A percentile compares a stretch with the other conserved stretches of the same genome.
These are phyloP conservation scores for Colletotrichum sp. DNA, from an alignment of 2,329 filamentous ascomycete genomes.

Conservation along the genomic window DNA sequence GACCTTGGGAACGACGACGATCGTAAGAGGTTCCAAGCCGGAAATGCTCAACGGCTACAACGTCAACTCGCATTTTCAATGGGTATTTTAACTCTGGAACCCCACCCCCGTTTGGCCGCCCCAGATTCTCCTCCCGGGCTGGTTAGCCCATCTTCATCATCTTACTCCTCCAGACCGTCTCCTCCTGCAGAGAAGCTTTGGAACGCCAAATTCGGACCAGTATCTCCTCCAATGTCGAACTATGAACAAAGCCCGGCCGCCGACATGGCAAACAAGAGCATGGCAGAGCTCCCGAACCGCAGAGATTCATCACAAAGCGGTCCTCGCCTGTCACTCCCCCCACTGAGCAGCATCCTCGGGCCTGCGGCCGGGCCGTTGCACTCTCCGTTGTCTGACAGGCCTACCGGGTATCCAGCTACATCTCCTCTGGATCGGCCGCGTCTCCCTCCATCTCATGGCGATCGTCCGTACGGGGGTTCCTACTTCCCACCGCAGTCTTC, in stretches of 20 bases:
- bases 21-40: background rate
- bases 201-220: constrained; percentile 39
- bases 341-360: constrained; percentile 63
- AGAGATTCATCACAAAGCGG: constrained; percentile 35
- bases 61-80: constrained; percentile 47
- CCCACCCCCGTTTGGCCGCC: constrained; percentile 53
- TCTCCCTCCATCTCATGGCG: constrained; percentile 39
- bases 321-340: constrained; percentile 56
- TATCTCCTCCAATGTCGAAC: constrained; percentile 63
- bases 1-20: background rate
- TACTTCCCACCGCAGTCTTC: constrained; percentile 50
- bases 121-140: constrained; percentile 61
- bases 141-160: constrained; percentile 55
- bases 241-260: constrained; percentile 55
- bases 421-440: constrained; percentile 55
- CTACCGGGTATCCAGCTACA: constrained; percentile 43
- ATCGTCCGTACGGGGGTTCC: constrained; percentile 45
- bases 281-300: constrained; percentile 40
- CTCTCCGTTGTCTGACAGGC: constrained; percentile 52
- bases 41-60: constrained; percentile 3
- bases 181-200: constrained; percentile 51
- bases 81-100: constrained; percentile 59
- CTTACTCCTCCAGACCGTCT: constrained; percentile 49
- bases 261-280: constrained; percentile 47
- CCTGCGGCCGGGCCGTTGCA: constrained; percentile 48